Evolutionary conservation across 495 filamentous ascomycete species (phyloP).

Genomic region (Lentithecium fluviatile): DNA sequence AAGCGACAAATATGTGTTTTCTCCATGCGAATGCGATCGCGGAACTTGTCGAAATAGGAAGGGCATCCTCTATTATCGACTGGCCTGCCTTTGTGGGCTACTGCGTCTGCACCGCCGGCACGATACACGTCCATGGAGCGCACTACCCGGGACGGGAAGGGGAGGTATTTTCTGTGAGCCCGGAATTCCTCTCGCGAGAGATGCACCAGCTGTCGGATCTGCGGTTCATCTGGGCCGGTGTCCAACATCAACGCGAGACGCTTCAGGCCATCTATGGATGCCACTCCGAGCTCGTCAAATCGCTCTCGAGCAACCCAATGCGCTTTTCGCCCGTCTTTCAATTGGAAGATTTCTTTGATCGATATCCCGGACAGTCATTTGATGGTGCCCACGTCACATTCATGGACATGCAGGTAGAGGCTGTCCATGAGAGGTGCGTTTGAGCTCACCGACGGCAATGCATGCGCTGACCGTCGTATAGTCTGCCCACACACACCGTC

Average conservation of each 20-base stretch:
- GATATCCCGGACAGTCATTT: conserved; percentile 59
- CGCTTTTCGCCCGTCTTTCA: conserved; percentile 77
- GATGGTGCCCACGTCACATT: conserved; percentile 57
- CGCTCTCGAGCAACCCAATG: conserved; percentile 61
- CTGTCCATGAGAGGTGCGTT: conserved; percentile 35
- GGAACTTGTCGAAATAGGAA: conserved; percentile 75
- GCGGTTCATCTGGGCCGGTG: conserved; percentile 69
- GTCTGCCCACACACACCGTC: conserved; percentile 30
- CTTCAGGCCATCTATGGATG: conserved; percentile 70
- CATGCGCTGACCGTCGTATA: conserved; percentile 13
- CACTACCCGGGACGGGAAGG: conserved; percentile 69
- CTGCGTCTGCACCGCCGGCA: conserved; percentile 78
- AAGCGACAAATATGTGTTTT: conserved; percentile 82
- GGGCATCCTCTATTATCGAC: conserved; percentile 62
- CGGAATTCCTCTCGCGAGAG: conserved; percentile 71
- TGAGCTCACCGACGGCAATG: not conserved
- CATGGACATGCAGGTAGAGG: conserved; percentile 39
- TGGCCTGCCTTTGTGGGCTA: conserved; percentile 83
- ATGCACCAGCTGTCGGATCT: conserved; percentile 76
- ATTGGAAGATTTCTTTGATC: conserved; percentile 82
- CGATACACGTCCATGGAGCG: conserved; percentile 79
- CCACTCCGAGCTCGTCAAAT: conserved; percentile 72
- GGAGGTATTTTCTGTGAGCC: conserved; percentile 63
- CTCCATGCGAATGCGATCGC: conserved; percentile 83
- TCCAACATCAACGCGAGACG: conserved; percentile 75